Evolutionary conservation across 345 rosid species (phyloP).

Genomic region (Eucalyptus leucophloia): DNA sequence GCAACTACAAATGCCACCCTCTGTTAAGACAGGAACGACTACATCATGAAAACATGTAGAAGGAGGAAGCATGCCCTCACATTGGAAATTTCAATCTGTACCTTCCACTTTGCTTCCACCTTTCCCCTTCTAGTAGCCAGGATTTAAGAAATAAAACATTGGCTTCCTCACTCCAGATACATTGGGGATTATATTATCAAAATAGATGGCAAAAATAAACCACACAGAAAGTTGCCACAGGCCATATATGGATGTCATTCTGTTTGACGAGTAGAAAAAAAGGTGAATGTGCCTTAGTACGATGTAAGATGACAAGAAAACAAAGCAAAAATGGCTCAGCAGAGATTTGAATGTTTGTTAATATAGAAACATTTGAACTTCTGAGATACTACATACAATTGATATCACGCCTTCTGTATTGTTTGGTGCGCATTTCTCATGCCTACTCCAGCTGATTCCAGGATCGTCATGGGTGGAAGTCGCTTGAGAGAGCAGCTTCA

Average conservation of each 20-base stretch:
- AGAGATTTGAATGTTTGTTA: not conserved
- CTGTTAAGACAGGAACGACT: constrained; percentile 15
- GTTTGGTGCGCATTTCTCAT: constrained; percentile 42
- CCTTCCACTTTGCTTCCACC: constrained; percentile 76
- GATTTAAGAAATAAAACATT: constrained; percentile 10
- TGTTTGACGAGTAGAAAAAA: constrained; percentile 18
- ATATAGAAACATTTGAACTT: not conserved
- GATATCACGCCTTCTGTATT: constrained; percentile 48
- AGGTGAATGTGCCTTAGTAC: not conserved
- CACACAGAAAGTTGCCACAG: constrained; percentile 52
- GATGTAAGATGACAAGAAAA: not conserved
- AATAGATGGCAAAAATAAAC: constrained; percentile 77
- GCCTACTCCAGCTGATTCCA: constrained; percentile 80
- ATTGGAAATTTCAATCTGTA: constrained; percentile 1
- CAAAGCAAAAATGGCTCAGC: not conserved
- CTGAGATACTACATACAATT: constrained; percentile 31
- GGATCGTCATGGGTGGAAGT: constrained; percentile 57
- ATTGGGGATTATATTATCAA: constrained; percentile 79
- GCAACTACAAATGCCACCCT: constrained; percentile 11
- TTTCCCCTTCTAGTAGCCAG: constrained; percentile 83
- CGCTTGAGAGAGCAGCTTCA: constrained; percentile 47
- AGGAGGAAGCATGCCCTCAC: not conserved
- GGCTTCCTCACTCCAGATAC: constrained; percentile 54
- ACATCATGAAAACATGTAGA: not conserved
- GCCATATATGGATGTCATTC: constrained; percentile 76